phyloP scores from a whole-genome alignment of 441 rosid genomes.

The Euphorbia celastroides region DNA sequence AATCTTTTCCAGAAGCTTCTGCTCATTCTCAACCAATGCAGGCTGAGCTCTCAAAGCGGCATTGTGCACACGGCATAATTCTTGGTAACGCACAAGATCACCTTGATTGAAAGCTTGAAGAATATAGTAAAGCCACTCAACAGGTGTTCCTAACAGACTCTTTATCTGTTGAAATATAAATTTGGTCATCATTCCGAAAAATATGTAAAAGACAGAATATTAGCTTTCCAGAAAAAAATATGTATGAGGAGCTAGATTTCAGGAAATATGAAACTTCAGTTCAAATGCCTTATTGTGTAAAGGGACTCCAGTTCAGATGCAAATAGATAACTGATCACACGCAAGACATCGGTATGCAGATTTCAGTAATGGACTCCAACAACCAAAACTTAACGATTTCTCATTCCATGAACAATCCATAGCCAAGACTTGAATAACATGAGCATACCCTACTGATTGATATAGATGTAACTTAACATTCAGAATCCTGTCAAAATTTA shows the following conservation, averaged over 20 bases:
- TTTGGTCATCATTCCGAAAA: constrained; percentile 13
- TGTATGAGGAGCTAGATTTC: neutral
- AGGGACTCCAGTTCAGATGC: neutral
- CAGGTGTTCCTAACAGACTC: constrained; percentile 76
- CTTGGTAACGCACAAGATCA: constrained; percentile 76
- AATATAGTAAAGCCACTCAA: constrained; percentile 92
- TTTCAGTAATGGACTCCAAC: neutral
- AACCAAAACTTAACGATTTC: neutral
- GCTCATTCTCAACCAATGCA: constrained; percentile 82
- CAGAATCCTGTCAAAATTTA: neutral
- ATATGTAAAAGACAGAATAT: neutral
- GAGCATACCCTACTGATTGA: neutral
- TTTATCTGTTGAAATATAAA: constrained; percentile 50
- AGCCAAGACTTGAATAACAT: neutral
- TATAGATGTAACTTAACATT: neutral
- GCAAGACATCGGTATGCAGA: neutral
- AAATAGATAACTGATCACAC: neutral
- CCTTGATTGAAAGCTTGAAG: constrained; percentile 92
- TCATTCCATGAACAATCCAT: neutral
- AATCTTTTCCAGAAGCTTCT: constrained; percentile 83
- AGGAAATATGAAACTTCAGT: neutral
- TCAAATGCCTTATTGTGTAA: neutral
- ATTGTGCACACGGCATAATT: constrained; percentile 75
- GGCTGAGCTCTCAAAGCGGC: constrained; percentile 86
- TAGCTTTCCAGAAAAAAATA: neutral